Evolutionary conservation across 2,329 filamentous ascomycete genomes (phyloP).

Genomic region (Colletotrichum tropicicola): DNA sequence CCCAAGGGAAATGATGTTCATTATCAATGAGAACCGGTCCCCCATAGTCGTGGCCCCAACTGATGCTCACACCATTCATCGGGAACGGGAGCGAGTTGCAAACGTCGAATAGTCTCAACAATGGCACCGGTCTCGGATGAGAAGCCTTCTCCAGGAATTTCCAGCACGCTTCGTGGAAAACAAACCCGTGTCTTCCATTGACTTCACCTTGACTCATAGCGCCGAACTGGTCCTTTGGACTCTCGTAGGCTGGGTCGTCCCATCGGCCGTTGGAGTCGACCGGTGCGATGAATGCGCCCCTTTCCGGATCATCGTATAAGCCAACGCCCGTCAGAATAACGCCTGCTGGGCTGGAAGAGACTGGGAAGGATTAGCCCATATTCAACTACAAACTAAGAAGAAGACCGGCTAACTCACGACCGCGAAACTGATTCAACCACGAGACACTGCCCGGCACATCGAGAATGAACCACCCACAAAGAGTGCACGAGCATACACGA

Average conservation of each 20-base stretch:
- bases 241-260: not conserved
- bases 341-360: not conserved
- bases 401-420: not conserved
- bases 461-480: not conserved
- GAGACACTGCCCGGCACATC: not conserved
- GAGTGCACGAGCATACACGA: not conserved
- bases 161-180: not conserved
- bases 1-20: not conserved
- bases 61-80: not conserved
- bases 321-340: not conserved
- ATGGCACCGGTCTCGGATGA: not conserved
- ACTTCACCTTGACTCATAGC: not conserved
- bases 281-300: not conserved
- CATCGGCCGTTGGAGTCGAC: not conserved
- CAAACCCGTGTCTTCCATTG: not conserved
- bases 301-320: not conserved
- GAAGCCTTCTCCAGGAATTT: not conserved
- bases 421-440: not conserved
- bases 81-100: not conserved
- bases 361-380: not conserved
- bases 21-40: not conserved
- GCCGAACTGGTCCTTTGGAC: not conserved
- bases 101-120: not conserved
- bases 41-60: not conserved
- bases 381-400: not conserved